Evolutionary conservation across 345 rosid species (phyloP).

Genomic region (Mallotus nudiflorus): DNA sequence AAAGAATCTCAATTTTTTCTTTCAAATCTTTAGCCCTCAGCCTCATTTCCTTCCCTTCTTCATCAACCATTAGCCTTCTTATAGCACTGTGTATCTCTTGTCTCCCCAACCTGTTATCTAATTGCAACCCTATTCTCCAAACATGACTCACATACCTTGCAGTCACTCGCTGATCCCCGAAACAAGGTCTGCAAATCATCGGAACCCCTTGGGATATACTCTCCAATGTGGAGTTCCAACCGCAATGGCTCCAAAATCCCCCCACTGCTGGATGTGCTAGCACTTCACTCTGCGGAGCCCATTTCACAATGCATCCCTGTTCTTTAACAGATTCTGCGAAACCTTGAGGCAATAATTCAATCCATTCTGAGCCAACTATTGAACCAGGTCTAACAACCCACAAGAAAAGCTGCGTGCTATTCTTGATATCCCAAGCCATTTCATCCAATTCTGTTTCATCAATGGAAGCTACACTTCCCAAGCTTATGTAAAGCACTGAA

Average conservation of each 20-base stretch:
- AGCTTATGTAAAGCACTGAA: not conserved
- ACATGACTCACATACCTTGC: slow-evolving; percentile 19
- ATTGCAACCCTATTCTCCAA: slow-evolving; percentile 23
- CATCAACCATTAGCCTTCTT: slow-evolving; percentile 16
- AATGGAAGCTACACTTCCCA: not conserved
- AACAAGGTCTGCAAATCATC: not conserved
- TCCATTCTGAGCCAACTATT: not conserved
- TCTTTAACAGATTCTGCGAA: not conserved
- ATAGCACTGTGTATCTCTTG: slow-evolving; percentile 1
- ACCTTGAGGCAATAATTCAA: not conserved
- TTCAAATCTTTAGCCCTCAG: slow-evolving; percentile 4
- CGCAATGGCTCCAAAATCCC: slow-evolving; percentile 54
- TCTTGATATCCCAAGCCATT: not conserved
- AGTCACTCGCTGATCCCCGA: slow-evolving; percentile 24
- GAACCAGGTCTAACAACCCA: slow-evolving; percentile 2
- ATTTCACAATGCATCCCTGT: slow-evolving; percentile 30
- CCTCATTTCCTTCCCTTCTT: slow-evolving; percentile 14
- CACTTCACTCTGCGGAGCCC: slow-evolving; percentile 56
- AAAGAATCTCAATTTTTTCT: no score
- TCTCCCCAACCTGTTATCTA: slow-evolving; percentile 9
- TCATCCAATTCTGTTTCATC: not conserved
- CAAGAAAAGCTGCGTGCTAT: not conserved
- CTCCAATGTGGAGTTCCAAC: slow-evolving; percentile 54
- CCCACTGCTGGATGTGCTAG: slow-evolving; percentile 46
- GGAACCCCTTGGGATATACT: slow-evolving; percentile 22